Evolutionary conservation across 192 early-diverging fungal species (phyloP), one percentile per base, ranked within the genome.

Genomic region (Spizellomyces punctatus): DNA sequence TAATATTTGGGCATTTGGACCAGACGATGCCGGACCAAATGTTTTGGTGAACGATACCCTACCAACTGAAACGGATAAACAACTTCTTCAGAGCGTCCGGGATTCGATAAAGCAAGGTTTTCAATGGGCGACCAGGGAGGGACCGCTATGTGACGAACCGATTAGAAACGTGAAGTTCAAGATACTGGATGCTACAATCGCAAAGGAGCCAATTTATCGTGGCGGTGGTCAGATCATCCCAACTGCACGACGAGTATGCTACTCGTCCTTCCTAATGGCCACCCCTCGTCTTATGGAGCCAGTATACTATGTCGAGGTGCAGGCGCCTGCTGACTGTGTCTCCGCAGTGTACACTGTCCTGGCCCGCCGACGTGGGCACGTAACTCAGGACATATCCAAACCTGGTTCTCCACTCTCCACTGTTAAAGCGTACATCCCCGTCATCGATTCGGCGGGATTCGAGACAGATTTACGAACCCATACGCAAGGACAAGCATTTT

Each of bases 1-100:
- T 55, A 95, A 94, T 48, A 91, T 99, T 54, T 99, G 98, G 98
- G 98, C 96, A 36, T 98, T 99, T 87, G 98, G 98, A 10, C 98
- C 98, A 0, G 90, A 93, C 45, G 90, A 92, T 49, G 82, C 86
- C 68, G 96, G 96, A 10, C 94, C 96, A 36, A 99, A 99, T 70
- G 84, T 98, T 16, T 83, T 99, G 8, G 76, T 95, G 16, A 96
- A 99, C 76, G 98, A 99, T 72, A 97, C 98, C n/a, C 81, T 98
- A 50, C 93, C 95, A 0, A 81, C 86, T 10, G 98, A 98, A 76
- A 85, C 82, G 4, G 92, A 99, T 75, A 94, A 94, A 81, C 79
- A 90, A 49, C 72, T 94, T 43, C 77, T 99, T 44, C 82, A 83
- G 16, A 80, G 88, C 27, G 91, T 94, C 49, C 85, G 89, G 7